phyloP scores from a whole-genome alignment of 495 filamentous ascomycete species.

The Tetracladium marchalianum region DNA sequence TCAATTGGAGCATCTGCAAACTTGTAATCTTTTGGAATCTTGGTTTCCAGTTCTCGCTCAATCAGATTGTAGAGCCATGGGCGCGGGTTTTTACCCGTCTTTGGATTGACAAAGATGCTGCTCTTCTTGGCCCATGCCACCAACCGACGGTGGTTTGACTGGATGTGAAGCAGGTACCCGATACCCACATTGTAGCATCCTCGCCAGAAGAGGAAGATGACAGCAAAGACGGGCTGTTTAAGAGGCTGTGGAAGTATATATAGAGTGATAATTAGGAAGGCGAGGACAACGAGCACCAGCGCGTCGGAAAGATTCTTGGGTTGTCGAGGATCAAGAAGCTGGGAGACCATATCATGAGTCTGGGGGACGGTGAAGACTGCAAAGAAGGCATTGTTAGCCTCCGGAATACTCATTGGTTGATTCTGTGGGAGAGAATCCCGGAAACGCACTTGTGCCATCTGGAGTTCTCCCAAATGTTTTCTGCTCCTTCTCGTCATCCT shows the following conservation, averaged over 20 bases:
- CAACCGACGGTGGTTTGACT: slow-evolving; percentile 79
- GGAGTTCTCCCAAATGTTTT: slow-evolving; percentile 89
- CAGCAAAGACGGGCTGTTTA: slow-evolving; percentile 66
- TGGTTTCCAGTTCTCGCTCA: slow-evolving; percentile 83
- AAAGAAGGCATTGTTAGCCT: slow-evolving; percentile 4
- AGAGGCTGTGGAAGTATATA: slow-evolving; percentile 57
- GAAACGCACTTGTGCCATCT: slow-evolving; percentile 69
- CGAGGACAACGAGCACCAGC: slow-evolving; percentile 72
- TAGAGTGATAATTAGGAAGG: slow-evolving; percentile 57
- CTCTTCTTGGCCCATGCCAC: slow-evolving; percentile 81
- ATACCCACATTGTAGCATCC: slow-evolving; percentile 88
- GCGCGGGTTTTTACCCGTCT: slow-evolving; percentile 67
- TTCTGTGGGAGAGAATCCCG: neutral
- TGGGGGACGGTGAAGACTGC: slow-evolving; percentile 91
- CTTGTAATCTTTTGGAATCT: slow-evolving; percentile 87
- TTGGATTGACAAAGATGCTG: slow-evolving; percentile 76
- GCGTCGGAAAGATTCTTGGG: slow-evolving; percentile 89
- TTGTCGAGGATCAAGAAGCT: slow-evolving; percentile 86
- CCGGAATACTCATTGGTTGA: neutral
- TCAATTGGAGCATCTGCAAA: slow-evolving; percentile 90
- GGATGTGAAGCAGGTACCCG: slow-evolving; percentile 76
- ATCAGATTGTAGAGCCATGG: slow-evolving; percentile 73
- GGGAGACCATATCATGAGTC: slow-evolving; percentile 98
- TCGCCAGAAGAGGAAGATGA: slow-evolving; percentile 86
- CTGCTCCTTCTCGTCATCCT: slow-evolving; percentile 37